Evolutionary conservation across 129 eudicot genomes (phyloP).

Genomic region (Flaveria ramosissima): DNA sequence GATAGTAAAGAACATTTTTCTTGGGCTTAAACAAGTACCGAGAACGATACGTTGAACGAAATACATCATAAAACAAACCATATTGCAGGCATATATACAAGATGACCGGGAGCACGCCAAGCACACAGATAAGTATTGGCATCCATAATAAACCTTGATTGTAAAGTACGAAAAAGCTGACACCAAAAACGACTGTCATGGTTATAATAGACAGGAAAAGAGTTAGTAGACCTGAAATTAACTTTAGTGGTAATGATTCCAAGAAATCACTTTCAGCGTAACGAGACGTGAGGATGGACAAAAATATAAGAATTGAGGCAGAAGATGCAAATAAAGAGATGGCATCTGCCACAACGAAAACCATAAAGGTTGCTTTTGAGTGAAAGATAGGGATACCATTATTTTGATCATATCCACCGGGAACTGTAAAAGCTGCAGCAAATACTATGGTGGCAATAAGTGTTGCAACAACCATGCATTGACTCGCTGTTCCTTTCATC

Average conservation of each 20-base stretch:
- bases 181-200: slow-evolving; percentile 20
- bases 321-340: slow-evolving; percentile 27
- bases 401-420: slow-evolving; percentile 34
- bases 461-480: slow-evolving; percentile 45
- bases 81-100: slow-evolving; percentile 25
- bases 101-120: slow-evolving; percentile 30
- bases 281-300: slow-evolving; percentile 33
- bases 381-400: slow-evolving; percentile 21
- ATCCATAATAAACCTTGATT: slow-evolving; percentile 31
- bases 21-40: slow-evolving; percentile 28
- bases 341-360: slow-evolving; percentile 39
- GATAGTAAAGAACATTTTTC: slow-evolving; percentile 24
- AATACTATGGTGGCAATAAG: slow-evolving; percentile 46
- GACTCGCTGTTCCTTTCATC: slow-evolving; percentile 26
- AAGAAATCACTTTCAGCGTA: slow-evolving; percentile 40
- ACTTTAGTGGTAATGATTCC: slow-evolving; percentile 23
- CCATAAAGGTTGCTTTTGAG: slow-evolving; percentile 8
- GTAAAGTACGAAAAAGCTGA: slow-evolving; percentile 35
- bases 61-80: neutral
- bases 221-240: slow-evolving; percentile 14
- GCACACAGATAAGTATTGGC: slow-evolving; percentile 25
- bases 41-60: slow-evolving; percentile 1
- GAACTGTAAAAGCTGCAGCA: slow-evolving; percentile 46
- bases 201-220: slow-evolving; percentile 30
- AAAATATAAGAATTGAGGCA: slow-evolving; percentile 23